These are phyloP conservation scores for Thelonectria olida DNA, from an alignment of 2,329 filamentous ascomycete genomes.

Conservation along the genomic window DNA sequence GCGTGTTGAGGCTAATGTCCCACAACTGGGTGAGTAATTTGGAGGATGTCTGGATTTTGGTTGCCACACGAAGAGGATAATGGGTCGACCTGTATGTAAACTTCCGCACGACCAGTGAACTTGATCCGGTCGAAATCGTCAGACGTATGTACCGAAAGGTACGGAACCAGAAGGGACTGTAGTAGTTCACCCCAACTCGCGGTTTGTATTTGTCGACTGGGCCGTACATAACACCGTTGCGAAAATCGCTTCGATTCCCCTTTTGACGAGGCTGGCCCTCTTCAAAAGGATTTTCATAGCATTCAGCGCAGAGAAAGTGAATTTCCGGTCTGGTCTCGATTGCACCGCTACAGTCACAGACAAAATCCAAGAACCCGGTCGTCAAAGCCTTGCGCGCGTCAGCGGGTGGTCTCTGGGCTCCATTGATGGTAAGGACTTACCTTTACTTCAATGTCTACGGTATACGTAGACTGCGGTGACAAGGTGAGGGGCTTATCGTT, in stretches of 20 bases:
- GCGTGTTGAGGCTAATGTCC: conserved; percentile 16
- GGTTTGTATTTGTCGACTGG: conserved; percentile 6
- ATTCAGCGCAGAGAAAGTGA: conserved; percentile 4
- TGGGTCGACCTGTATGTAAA: conserved; percentile 15
- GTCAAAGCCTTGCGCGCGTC: neutral
- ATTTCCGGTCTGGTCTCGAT: neutral
- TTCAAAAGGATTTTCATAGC: conserved; percentile 13
- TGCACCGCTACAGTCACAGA: neutral
- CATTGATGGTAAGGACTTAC: neutral
- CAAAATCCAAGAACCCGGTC: conserved; percentile 7
- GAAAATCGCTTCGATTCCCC: conserved; percentile 3
- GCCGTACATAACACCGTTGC: conserved; percentile 2
- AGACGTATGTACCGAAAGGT: conserved; percentile 16
- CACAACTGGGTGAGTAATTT: conserved; percentile 2
- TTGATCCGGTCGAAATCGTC: neutral
- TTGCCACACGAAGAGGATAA: conserved; percentile 7
- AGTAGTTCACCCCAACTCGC: conserved; percentile 2
- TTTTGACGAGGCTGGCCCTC: conserved; percentile 5
- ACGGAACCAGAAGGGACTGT: conserved; percentile 19
- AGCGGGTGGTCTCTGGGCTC: neutral
- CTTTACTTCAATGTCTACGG: conserved; percentile 15
- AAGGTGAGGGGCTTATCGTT: neutral
- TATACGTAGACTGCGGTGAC: neutral
- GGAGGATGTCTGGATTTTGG: conserved; percentile 3
- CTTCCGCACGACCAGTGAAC: neutral